Conservation (phyloP, 371 early-diverging fungal species). For the Mortierella sp. region DNA sequence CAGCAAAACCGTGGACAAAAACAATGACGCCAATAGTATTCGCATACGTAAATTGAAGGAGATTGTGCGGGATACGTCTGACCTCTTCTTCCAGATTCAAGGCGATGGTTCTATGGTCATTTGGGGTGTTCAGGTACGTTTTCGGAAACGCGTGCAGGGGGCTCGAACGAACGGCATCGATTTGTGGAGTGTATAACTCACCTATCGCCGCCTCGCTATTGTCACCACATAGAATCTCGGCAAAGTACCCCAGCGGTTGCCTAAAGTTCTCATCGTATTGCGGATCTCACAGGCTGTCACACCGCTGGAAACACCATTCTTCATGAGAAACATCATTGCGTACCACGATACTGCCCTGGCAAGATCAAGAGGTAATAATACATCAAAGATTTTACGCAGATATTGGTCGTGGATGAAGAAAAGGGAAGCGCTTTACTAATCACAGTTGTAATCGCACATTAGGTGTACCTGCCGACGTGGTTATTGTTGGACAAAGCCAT, state of each 20-base stretch:
- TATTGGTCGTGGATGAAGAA: not conserved
- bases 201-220: not conserved
- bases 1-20: constrained; percentile 39
- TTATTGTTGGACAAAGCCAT: constrained; percentile 69
- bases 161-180: not conserved
- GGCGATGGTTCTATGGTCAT: constrained; percentile 80
- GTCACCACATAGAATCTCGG: constrained; percentile 67
- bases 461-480: constrained; percentile 79
- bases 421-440: constrained; percentile 8
- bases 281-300: constrained; percentile 74
- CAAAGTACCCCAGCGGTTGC: constrained; percentile 71
- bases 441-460: constrained; percentile 17
- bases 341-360: constrained; percentile 65
- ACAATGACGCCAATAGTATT: constrained; percentile 33
- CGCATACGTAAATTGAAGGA: constrained; percentile 67
- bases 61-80: constrained; percentile 81
- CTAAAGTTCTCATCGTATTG: constrained; percentile 78
- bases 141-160: not conserved
- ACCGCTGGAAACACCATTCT: constrained; percentile 70
- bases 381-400: not conserved
- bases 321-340: constrained; percentile 69
- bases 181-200: not conserved
- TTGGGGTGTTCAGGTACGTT: constrained; percentile 85
- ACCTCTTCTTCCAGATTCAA: constrained; percentile 80
- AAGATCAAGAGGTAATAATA: constrained; percentile 39